phyloP scores from a whole-genome alignment of 169 alveolate species.

The Cryptosporidium parvum region DNA sequence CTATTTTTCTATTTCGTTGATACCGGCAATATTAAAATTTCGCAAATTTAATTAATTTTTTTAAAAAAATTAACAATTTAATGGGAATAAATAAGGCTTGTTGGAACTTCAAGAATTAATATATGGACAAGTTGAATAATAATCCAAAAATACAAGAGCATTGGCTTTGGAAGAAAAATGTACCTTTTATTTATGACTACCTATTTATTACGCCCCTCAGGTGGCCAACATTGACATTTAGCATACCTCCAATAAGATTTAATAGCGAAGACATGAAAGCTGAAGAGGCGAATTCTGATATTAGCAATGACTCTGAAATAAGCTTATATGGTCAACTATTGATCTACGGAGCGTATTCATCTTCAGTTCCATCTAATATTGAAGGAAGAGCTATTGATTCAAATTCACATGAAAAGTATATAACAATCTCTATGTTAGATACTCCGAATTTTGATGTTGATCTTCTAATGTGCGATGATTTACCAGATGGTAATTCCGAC shows the following conservation, averaged over 20 bases:
- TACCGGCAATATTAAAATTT: slow-evolving; percentile 9
- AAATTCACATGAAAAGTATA: not conserved
- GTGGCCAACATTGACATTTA: slow-evolving; percentile 69
- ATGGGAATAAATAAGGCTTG: not conserved
- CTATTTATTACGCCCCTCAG: slow-evolving; percentile 62
- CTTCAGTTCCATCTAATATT: not conserved
- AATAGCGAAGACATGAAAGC: slow-evolving; percentile 55
- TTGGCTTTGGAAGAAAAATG: slow-evolving; percentile 73
- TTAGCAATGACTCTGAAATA: not conserved
- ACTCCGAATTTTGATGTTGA: slow-evolving; percentile 60
- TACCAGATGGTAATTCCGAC: not conserved
- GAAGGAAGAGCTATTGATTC: slow-evolving; percentile 1
- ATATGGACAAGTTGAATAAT: slow-evolving; percentile 8
- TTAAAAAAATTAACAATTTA: slow-evolving; percentile 13
- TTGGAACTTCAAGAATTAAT: not conserved
- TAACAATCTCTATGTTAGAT: slow-evolving; percentile 28
- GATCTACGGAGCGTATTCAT: slow-evolving; percentile 36
- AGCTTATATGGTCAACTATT: not conserved
- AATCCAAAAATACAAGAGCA: slow-evolving; percentile 63
- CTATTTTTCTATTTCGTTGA: not conserved
- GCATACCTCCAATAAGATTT: slow-evolving; percentile 57
- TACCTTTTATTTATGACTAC: slow-evolving; percentile 68
- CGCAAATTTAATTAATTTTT: not conserved
- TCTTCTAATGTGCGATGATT: slow-evolving; percentile 17
- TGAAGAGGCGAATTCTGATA: not conserved